Conservation (phyloP, 2,329 filamentous ascomycete species). For the Verticillium klebahnii region DNA sequence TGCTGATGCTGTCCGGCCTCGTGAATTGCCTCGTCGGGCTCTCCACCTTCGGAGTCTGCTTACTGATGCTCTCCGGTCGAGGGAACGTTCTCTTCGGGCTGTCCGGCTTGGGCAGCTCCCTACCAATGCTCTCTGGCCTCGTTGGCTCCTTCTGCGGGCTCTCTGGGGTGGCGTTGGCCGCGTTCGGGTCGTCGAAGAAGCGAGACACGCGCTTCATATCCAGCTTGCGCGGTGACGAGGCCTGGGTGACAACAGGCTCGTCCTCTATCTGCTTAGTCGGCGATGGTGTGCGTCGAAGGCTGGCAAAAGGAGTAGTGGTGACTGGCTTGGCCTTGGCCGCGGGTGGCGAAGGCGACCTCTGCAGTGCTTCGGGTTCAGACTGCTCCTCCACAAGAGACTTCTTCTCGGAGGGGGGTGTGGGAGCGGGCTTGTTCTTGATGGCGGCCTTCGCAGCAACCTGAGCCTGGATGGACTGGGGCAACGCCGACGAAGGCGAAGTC, state of each 20-base stretch:
- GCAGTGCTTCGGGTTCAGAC: slow-evolving; percentile 12
- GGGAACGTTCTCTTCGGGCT: neutral
- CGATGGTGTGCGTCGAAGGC: slow-evolving; percentile 1
- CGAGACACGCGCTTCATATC: slow-evolving; percentile 55
- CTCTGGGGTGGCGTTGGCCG: slow-evolving; percentile 15
- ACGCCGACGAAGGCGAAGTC: neutral
- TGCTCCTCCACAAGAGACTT: neutral
- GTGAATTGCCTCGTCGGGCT: neutral
- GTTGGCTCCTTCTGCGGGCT: slow-evolving; percentile 4
- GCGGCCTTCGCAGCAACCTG: slow-evolving; percentile 30
- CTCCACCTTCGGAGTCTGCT: slow-evolving; percentile 1
- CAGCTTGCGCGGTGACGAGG: slow-evolving; percentile 50
- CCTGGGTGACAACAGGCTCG: slow-evolving; percentile 20
- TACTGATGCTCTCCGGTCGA: neutral
- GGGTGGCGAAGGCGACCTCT: slow-evolving; percentile 10
- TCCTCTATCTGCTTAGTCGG: slow-evolving; percentile 18
- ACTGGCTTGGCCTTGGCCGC: neutral
- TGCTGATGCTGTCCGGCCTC: neutral
- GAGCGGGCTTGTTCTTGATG: slow-evolving; percentile 20
- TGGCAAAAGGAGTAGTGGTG: neutral
- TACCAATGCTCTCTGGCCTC: slow-evolving; percentile 11
- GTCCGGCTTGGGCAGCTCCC: slow-evolving; percentile 5
- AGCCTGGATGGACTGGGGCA: slow-evolving; percentile 24
- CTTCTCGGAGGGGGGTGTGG: slow-evolving; percentile 15
- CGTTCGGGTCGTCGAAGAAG: slow-evolving; percentile 46